A percentile compares a stretch with the other conserved stretches of the same genome.
These are phyloP conservation scores for Cyclospora cayetanensis DNA, from an alignment of 169 alveolate species.

Conservation along the genomic window DNA sequence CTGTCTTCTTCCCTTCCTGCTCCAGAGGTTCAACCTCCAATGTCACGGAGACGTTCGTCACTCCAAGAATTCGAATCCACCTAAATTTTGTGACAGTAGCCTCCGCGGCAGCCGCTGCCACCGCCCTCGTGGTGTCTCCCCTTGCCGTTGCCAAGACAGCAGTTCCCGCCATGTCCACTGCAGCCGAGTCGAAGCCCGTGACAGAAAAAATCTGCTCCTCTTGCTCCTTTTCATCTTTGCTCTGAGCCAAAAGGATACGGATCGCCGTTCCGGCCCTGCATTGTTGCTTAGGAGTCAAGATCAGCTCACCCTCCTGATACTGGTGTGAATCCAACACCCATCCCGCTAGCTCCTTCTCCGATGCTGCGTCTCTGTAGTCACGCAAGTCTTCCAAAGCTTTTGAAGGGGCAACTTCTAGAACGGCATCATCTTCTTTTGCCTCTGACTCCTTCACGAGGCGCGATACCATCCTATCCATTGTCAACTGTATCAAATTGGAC, in stretches of 20 bases:
- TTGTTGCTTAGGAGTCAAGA: neutral
- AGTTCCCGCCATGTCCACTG: neutral
- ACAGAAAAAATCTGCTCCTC: neutral
- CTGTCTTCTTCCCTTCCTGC: neutral
- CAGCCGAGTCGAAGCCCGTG: neutral
- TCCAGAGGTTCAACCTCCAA: neutral
- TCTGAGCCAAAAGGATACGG: neutral
- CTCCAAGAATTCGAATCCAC: neutral
- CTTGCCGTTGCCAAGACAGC: neutral
- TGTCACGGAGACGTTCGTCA: neutral
- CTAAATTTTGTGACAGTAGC: neutral
- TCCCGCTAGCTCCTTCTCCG: neutral
- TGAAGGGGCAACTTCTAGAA: too few species aligned
- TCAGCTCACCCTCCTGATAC: neutral
- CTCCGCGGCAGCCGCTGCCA: neutral
- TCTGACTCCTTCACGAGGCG: too few species aligned
- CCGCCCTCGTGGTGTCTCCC: too few species aligned
- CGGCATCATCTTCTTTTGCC: too few species aligned
- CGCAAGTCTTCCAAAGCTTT: too few species aligned
- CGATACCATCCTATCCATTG: too few species aligned
- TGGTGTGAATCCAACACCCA: conserved; percentile 2
- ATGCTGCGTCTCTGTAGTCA: neutral
- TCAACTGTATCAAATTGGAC: too few species aligned
- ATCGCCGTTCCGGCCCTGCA: conserved; percentile 4
- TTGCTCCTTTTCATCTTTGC: neutral